Evolutionary conservation across 2,329 filamentous ascomycete genomes (phyloP).

Genomic region (Aspergillus pseudotamarii): DNA sequence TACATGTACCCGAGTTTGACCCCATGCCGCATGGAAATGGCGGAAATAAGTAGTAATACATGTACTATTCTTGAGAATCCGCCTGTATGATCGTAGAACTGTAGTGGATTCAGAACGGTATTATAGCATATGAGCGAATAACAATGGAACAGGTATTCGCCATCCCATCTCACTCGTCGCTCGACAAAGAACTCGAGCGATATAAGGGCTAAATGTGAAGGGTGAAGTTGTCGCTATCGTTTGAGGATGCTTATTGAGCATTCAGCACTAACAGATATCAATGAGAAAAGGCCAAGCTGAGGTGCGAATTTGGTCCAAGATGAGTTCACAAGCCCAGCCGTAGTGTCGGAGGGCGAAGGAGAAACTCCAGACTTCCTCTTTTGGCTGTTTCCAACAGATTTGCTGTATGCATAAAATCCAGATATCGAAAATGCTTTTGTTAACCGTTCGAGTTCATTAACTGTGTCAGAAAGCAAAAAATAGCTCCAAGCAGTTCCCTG

Average conservation of each 20-base stretch:
- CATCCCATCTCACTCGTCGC: neutral
- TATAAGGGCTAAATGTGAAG: too few species aligned
- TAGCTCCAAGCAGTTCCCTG: neutral
- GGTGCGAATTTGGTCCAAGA: neutral
- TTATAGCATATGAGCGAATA: neutral
- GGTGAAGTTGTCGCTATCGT: neutral
- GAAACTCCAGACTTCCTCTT: neutral
- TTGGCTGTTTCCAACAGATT: neutral
- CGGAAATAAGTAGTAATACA: neutral
- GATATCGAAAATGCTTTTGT: neutral
- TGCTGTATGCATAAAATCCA: neutral
- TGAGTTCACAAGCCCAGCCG: neutral
- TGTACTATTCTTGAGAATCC: neutral
- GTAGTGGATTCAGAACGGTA: neutral
- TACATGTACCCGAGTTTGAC: constrained; percentile 7
- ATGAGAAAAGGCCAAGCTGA: neutral
- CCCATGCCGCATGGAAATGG: neutral
- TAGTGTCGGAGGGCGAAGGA: neutral
- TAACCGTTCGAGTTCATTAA: neutral
- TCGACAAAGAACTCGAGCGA: neutral
- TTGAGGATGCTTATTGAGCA: neutral
- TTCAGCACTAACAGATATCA: neutral
- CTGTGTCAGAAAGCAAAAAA: neutral
- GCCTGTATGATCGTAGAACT: neutral
- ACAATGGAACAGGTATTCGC: neutral